Evolutionary conservation across 2,329 filamentous ascomycete genomes (phyloP).

Genomic region (Colletotrichum sp.): DNA sequence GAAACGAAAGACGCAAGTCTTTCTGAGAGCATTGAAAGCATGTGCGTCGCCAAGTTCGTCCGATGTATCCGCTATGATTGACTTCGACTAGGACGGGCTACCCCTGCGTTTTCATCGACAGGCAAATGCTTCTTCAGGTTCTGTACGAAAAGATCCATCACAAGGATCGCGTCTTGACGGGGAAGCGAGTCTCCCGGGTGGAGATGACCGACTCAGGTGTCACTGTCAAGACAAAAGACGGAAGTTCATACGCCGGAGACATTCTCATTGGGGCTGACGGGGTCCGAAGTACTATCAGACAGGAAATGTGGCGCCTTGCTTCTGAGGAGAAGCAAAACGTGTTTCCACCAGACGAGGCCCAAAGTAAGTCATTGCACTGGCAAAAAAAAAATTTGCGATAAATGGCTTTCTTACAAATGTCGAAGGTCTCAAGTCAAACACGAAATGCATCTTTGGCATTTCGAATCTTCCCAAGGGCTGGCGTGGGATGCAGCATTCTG

Average conservation of each 20-base stretch:
- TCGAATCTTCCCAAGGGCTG: conserved; percentile 24
- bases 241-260: conserved; percentile 31
- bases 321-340: not conserved
- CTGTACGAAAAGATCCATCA: conserved; percentile 37
- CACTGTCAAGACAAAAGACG: conserved; percentile 33
- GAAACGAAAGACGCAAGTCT: not conserved
- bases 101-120: conserved; percentile 36
- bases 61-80: not conserved
- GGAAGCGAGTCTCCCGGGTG: conserved; percentile 8
- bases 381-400: too few species aligned
- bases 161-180: conserved; percentile 25
- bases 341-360: conserved; percentile 13
- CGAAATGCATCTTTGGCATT: conserved; percentile 42
- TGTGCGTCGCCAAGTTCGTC: not conserved
- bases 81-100: conserved; percentile 29
- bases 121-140: conserved; percentile 35
- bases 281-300: conserved; percentile 39
- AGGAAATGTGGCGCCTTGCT: conserved; percentile 30
- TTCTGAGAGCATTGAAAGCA: not conserved
- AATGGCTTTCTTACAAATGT: not conserved
- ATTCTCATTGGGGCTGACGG: conserved; percentile 46
- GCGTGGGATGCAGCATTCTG: not conserved
- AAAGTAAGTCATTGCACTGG: not conserved
- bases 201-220: conserved; percentile 19
- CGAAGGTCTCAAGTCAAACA: not conserved